Evolutionary conservation across 176 grass and related monocot species (phyloP), one percentile per base, ranked within the genome.

Genomic region (Rhynchospora pubera): DNA sequence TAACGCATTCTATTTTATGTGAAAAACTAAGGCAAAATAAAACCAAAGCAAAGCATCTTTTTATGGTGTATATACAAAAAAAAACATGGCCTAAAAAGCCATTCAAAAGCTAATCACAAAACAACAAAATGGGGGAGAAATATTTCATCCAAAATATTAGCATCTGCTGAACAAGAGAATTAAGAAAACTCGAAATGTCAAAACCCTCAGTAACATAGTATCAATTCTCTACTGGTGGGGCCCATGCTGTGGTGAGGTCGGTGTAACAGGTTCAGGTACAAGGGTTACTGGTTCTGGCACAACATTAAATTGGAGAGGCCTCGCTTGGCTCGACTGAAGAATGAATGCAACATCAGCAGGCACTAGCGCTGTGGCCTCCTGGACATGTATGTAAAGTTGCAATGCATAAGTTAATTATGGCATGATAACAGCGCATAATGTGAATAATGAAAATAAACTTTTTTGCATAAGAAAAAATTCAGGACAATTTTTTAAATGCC

Each of bases 271-370:
- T 62, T 81, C 79, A 5, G 79, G 77, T 44, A 79, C 55, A 44
- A 60, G 56, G 46, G 79, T 63, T 47, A 81, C 79, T 1, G 88
- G 78, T 68, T 91, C 92, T 7, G 89, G 85, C 62, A 84, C 81
- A 44, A 88, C 79, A 0, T 87, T 83, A 72, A 94, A 91, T 82
- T 94, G 92, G 71, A 91, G 72, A 0, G 89, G 79, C 68, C 91
- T 84, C 65, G 89, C 83, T 47, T 72, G 84, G 32, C 88, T 87
- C 39, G 75, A 75, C 57, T 94, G 89, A 12, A 97, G 85, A 87
- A 97, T 89, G 51, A 93, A 92, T 6, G 93, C 90, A 62, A 97
- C 75, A 84, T 93, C 93, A 16, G 90, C 82, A 16, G 93, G 89
- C 42, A 88, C 72, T 66, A 97, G 81, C 68, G 81, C 66, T 66